These are phyloP conservation scores for Pseudozyma hubeiensis DNA, from an alignment of 1,284 basidiomycete genomes.

Conservation along the genomic window DNA sequence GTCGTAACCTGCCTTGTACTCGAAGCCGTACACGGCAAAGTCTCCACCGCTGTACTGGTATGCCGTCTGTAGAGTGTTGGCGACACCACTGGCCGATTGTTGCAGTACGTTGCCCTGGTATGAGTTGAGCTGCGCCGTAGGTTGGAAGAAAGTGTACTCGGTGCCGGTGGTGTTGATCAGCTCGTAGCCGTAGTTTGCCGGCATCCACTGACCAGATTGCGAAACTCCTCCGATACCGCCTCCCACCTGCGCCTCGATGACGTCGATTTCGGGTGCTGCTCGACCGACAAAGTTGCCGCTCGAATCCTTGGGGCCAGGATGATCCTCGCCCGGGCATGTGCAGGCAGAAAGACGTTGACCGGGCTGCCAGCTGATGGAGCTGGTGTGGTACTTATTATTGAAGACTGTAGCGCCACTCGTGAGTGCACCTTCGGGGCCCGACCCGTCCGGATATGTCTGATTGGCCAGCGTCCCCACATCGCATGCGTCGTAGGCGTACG, in stretches of 20 bases:
- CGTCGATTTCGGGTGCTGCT: constrained; percentile 77
- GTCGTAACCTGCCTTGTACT: constrained; percentile 73
- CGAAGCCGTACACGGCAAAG: constrained; percentile 59
- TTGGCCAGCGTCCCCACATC: constrained; percentile 60
- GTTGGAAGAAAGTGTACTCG: constrained; percentile 56
- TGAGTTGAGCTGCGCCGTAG: constrained; percentile 44
- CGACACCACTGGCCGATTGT: constrained; percentile 62
- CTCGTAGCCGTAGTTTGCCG: constrained; percentile 72
- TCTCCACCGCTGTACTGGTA: constrained; percentile 53
- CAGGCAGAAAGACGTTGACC: constrained; percentile 79
- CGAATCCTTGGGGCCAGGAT: constrained; percentile 79
- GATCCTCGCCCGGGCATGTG: constrained; percentile 81
- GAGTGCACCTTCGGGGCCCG: constrained; percentile 72
- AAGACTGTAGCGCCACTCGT: constrained; percentile 83
- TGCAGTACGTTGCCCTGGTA: constrained; percentile 63
- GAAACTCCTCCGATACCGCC: constrained; percentile 74
- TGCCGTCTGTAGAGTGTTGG: constrained; percentile 55
- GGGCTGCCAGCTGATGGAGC: constrained; percentile 73
- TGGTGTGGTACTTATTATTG: constrained; percentile 54
- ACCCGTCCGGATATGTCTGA: constrained; percentile 54
- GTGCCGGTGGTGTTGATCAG: constrained; percentile 58
- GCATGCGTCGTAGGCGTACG: constrained; percentile 73
- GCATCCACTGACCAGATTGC: constrained; percentile 82
- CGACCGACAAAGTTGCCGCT: constrained; percentile 81
- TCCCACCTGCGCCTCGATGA: constrained; percentile 75